phyloP scores from a whole-genome alignment of 257 asterid genomes.

The Jaltomata sinuosa region DNA sequence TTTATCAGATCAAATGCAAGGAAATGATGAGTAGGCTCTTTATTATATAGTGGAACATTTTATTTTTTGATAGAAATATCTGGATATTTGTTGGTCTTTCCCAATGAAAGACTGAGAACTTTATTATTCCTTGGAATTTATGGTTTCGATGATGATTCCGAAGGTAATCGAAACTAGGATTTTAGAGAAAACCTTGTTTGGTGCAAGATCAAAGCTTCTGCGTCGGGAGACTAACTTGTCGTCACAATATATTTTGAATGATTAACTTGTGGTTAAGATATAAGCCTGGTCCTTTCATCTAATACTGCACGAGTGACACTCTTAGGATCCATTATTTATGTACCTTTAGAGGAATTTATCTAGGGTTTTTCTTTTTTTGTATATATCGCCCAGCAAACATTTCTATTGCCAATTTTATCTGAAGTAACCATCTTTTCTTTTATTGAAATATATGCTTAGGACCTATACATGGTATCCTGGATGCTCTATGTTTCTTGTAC shows the following conservation, averaged over 20 bases:
- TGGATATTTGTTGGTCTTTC: not conserved
- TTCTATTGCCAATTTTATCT: not conserved
- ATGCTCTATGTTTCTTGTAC: not conserved
- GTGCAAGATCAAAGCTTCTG: not conserved
- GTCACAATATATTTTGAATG: not conserved
- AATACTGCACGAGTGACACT: not conserved
- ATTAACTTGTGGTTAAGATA: not conserved
- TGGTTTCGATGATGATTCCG: not conserved
- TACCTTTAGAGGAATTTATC: not conserved
- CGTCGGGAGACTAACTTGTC: not conserved
- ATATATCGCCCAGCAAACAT: not conserved
- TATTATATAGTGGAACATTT: not conserved
- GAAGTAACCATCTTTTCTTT: not conserved
- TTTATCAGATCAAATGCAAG: not conserved
- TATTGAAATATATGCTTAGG: not conserved
- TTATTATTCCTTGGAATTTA: not conserved
- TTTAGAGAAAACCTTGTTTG: not conserved
- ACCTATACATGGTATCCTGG: not conserved
- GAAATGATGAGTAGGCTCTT: not conserved
- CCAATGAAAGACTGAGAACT: not conserved
- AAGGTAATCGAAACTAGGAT: not conserved
- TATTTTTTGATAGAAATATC: not conserved
- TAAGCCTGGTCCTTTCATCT: not conserved
- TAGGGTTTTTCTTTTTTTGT: too few species aligned
- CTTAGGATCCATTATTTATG: not conserved